These are phyloP conservation scores for Ceratobasidium sp. DNA, from an alignment of 1,284 basidiomycete genomes.

Conservation along the genomic window DNA sequence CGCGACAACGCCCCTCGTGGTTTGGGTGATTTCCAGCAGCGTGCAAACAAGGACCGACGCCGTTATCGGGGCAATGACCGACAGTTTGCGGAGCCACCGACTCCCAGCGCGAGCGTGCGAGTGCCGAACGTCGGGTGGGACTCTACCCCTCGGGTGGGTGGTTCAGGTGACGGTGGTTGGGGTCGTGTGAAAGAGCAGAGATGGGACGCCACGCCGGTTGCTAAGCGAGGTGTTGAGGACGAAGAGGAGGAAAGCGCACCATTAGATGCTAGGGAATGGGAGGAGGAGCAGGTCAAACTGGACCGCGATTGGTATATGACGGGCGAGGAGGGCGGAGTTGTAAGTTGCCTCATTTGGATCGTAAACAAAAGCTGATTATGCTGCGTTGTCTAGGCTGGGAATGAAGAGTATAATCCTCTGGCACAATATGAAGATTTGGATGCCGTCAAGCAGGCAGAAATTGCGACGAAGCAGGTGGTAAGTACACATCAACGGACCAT, in stretches of 20 bases:
- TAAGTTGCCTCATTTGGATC: constrained; percentile 55
- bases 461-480: constrained; percentile 82
- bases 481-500: constrained; percentile 52
- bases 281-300: constrained; percentile 89
- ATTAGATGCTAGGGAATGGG: constrained; percentile 87
- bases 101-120: constrained; percentile 69
- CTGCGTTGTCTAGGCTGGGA: constrained; percentile 65
- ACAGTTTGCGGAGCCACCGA: constrained; percentile 75
- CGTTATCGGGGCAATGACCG: constrained; percentile 60
- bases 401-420: constrained; percentile 93
- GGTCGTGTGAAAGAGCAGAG: constrained; percentile 69
- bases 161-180: constrained; percentile 63
- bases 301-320: constrained; percentile 94
- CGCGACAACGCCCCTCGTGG: constrained; percentile 71
- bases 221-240: constrained; percentile 66
- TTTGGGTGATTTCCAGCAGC: constrained; percentile 75
- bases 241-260: constrained; percentile 68
- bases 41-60: constrained; percentile 72
- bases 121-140: constrained; percentile 93
- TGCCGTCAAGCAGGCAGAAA: constrained; percentile 78
- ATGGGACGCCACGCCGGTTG: constrained; percentile 90
- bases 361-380: constrained; percentile 42
- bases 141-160: constrained; percentile 82
- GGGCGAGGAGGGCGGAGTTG: constrained; percentile 85
- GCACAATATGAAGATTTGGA: constrained; percentile 90